Percentiles rank a stretch among this genome's conserved stretches.
These are phyloP conservation scores for Picea glauca DNA, from an alignment of 75 land plant genomes.

Conservation along the genomic window DNA sequence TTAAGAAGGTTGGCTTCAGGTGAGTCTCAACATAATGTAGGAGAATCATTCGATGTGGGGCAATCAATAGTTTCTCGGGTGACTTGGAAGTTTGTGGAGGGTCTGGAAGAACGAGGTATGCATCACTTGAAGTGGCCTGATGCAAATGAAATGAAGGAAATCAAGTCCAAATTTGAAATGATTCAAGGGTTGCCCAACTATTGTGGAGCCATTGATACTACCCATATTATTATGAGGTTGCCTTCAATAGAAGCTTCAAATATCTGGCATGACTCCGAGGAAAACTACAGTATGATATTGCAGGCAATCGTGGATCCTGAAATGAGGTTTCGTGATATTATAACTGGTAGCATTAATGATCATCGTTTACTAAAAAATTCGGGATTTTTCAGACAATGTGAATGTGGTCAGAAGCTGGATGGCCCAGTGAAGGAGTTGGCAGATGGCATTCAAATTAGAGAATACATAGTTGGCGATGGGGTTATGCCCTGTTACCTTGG, in stretches of 20 bases:
- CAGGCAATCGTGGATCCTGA: constrained; percentile 77
- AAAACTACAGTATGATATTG: constrained; percentile 86
- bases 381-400: constrained; percentile 67
- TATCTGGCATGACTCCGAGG: constrained; percentile 80
- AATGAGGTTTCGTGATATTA: constrained; percentile 79
- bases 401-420: constrained; percentile 58
- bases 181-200: constrained; percentile 70
- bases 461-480: constrained; percentile 71
- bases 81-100: constrained; percentile 85
- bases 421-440: constrained; percentile 34
- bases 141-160: constrained; percentile 38
- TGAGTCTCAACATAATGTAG: constrained; percentile 77
- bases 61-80: constrained; percentile 90
- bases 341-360: constrained; percentile 75
- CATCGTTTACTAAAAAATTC: constrained; percentile 57
- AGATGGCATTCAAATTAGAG: constrained; percentile 47
- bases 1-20: constrained; percentile 86
- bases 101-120: constrained; percentile 76
- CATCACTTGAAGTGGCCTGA: constrained; percentile 91
- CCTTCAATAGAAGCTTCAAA: constrained; percentile 81
- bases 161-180: constrained; percentile 52
- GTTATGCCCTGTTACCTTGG: constrained; percentile 86
- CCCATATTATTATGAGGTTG: constrained; percentile 83
- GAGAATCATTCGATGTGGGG: constrained; percentile 82
- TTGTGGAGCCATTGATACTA: constrained; percentile 90